Evolutionary conservation across 495 filamentous ascomycete species (phyloP), one percentile per base, ranked within the genome.

Genomic region (Margaritispora aquatica): DNA sequence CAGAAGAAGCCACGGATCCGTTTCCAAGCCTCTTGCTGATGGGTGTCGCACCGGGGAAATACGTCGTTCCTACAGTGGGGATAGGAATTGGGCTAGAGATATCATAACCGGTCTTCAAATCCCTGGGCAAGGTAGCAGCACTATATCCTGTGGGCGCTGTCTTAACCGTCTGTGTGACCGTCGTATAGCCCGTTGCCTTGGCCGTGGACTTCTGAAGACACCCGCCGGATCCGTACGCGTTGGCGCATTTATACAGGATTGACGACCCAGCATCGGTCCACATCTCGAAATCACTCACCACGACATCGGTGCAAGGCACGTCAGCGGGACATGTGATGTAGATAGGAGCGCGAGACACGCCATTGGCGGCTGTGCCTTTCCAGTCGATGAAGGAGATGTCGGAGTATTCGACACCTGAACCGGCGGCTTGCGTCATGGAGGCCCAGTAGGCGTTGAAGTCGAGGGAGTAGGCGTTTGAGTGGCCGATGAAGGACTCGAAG

Each of bases 401-500:
- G 56, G 64, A 73, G 26, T 82, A 69, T 51, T 77, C 70, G 0
- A 84, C 79, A 2, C 81, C 82, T 24, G 73, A 63, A 26, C 77
- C 78, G 22, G 51, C 44, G 5, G 46, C 55, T 0, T 51, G 7
- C 1, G n/a, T 58, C 34, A 55, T 19, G 19, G 48, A 50, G 23
- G 57, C 48, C 68, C 68, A 70, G 62, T 53, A 63, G 41, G 58
- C 41, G 63, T 84, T 78, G 34, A 84, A 77, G 55, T 83, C 70
- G 7, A 75, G 64, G 10, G 70, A 71, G 50, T 75, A 76, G 0
- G 69, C 66, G 38, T 70, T 74, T 8, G 60, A 67, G 38, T 73
- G 77, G 66, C 70, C 57, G 74, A 79, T 77, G 67, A 84, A 84
- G 68, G 84, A 81, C 62, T 82, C 75, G 21, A 83, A 73, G 5